These are phyloP conservation scores for Cymbopogon flexuosus DNA, from an alignment of 202 grass and related monocot species.

Conservation along the genomic window DNA sequence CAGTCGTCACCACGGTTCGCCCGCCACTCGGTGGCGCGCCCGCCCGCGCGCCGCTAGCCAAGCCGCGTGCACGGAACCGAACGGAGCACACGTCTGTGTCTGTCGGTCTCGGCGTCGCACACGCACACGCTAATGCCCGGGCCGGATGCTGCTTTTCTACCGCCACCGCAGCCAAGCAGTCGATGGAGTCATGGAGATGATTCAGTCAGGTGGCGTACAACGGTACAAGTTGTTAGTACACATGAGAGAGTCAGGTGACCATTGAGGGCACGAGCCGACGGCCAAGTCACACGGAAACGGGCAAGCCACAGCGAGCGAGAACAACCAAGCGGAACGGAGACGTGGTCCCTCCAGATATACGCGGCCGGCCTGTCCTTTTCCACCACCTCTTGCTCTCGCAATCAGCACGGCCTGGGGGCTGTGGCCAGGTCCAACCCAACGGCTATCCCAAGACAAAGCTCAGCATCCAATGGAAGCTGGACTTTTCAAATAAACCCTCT, in stretches of 20 bases:
- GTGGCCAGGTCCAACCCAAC: conserved; percentile 44
- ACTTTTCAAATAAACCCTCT: not conserved
- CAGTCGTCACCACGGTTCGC: not conserved
- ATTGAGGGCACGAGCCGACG: not conserved
- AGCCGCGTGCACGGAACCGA: not conserved
- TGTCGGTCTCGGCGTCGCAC: not conserved
- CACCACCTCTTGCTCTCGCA: not conserved
- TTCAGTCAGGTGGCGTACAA: not conserved
- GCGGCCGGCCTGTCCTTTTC: not conserved
- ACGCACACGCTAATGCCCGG: not conserved
- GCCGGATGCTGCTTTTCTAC: not conserved
- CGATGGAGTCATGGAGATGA: not conserved
- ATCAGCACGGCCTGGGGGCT: not conserved
- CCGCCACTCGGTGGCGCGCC: too few species aligned
- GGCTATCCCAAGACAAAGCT: conserved; percentile 30
- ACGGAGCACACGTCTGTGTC: not conserved
- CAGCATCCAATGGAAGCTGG: not conserved
- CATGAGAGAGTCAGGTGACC: not conserved
- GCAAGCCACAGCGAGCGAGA: not conserved
- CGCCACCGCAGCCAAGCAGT: not conserved
- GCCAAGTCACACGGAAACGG: not conserved
- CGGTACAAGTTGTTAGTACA: not conserved
- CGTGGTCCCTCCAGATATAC: conserved; percentile 7
- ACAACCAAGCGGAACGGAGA: not conserved
- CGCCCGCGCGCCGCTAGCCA: not conserved